Evolutionary conservation across 2,329 filamentous ascomycete species (phyloP), one percentile per base, ranked within the genome.

Genomic region (Pseudonectria foliicola): DNA sequence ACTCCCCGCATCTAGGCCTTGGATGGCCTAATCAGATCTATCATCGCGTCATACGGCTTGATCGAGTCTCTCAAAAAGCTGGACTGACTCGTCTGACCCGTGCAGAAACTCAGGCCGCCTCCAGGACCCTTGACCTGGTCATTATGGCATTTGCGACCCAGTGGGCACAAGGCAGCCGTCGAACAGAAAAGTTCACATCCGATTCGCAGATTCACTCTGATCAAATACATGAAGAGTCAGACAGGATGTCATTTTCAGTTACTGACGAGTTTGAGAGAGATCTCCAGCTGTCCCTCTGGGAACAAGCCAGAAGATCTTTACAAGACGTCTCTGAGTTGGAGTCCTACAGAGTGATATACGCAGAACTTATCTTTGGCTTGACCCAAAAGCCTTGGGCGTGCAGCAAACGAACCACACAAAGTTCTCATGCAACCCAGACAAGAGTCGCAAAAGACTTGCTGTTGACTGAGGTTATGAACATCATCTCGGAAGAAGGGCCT

Each of bases 91-190:
- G 53, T 0, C 47, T 72, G 1, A 66, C 57, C 2, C 50, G 43
- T 0, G 31, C 44, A 1, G 62, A 72, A 35, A 61, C 66, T 25
- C 56, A 54, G 12, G 57, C 59, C 2, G 64, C 61, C 15, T 57
- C 60, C 0, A 62, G 55, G 15, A 68, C 68, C 2, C 50, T 73
- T 4, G 63, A 71, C 29, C 44, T 66, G 2, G 59, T 61, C 1
- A 69, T 73, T 29, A 65, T 71, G 56, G 64, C 70, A 0, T 73
- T 73, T 43, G 66, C 70, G 1, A 66, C 67, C 0, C 70, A 73
- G 34, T 73, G 69, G 66, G 56, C 64, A 1, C 63, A 67, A 30
- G 53, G 53, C 4, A 62, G 61, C 15, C 51, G 51, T 8, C 50
- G 52, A 27, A 31, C 37, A 11, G 44, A 54, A 4, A 37, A 35